Conservation (phyloP, 2,329 filamentous ascomycete species). For the Bipolaris victoriae region DNA sequence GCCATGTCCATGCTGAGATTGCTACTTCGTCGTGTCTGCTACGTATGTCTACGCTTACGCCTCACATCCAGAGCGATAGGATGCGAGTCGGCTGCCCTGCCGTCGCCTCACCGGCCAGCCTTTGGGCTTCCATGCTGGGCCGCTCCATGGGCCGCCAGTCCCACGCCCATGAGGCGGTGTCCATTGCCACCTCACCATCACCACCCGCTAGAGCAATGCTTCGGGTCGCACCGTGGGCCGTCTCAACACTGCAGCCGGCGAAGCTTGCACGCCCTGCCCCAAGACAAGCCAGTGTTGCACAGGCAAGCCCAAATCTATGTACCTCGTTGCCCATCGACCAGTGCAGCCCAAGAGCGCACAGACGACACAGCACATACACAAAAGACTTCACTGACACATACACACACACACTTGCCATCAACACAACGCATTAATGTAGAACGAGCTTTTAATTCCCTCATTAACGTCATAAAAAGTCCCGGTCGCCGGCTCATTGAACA, state of each 20-base stretch:
- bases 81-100: neutral
- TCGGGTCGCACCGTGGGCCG: slow-evolving; percentile 1
- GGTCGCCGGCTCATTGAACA: slow-evolving; percentile 29
- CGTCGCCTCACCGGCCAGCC: neutral
- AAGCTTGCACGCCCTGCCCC: neutral
- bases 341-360: neutral
- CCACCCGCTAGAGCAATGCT: slow-evolving; percentile 9
- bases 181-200: slow-evolving; percentile 17
- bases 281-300: neutral
- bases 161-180: slow-evolving; percentile 16
- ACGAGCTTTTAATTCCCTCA: slow-evolving; percentile 50
- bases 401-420: neutral
- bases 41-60: neutral
- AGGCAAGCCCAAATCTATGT: neutral
- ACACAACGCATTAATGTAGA: slow-evolving; percentile 12
- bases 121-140: slow-evolving; percentile 2
- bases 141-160: slow-evolving; percentile 5
- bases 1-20: neutral
- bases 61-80: neutral
- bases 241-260: neutral
- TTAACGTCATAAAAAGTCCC: slow-evolving; percentile 41
- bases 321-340: neutral
- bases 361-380: neutral
- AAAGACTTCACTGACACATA: neutral
- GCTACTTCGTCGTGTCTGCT: neutral